A percentile compares a stretch with the other conserved stretches of the same genome.
Evolutionary conservation across 306 rosid genomes (phyloP).

Genomic region (Citrullus amarus): DNA sequence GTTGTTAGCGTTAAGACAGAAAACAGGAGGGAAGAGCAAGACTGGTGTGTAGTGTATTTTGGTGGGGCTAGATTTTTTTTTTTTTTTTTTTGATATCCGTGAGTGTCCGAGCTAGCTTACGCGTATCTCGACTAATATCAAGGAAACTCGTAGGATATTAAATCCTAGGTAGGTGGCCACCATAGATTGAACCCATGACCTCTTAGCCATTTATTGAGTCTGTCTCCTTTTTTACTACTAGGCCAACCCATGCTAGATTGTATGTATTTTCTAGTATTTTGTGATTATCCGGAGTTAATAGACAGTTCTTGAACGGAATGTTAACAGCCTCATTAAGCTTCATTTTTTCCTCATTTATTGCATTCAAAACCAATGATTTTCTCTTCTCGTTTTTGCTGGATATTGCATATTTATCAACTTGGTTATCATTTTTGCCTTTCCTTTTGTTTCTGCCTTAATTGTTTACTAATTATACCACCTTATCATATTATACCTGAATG

Average conservation of each 20-base stretch:
- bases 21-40: background rate
- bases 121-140: no score
- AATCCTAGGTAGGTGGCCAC: no score
- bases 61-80: background rate
- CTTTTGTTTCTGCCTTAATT: background rate
- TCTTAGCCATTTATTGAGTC: no score
- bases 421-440: background rate
- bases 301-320: background rate
- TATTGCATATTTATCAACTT: background rate
- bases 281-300: background rate
- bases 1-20: background rate
- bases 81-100: no score
- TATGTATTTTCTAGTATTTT: background rate
- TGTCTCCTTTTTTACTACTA: no score
- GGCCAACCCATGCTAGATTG: background rate
- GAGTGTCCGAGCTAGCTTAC: no score
- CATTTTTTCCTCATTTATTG: background rate
- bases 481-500: slow-evolving; percentile 14
- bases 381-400: background rate
- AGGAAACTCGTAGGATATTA: no score
- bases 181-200: no score
- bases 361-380: background rate
- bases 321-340: background rate
- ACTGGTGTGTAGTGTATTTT: background rate
- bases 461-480: background rate